These are phyloP conservation scores for Amesomyces nigricolor DNA, from an alignment of 2,329 filamentous ascomycete species.

Conservation along the genomic window DNA sequence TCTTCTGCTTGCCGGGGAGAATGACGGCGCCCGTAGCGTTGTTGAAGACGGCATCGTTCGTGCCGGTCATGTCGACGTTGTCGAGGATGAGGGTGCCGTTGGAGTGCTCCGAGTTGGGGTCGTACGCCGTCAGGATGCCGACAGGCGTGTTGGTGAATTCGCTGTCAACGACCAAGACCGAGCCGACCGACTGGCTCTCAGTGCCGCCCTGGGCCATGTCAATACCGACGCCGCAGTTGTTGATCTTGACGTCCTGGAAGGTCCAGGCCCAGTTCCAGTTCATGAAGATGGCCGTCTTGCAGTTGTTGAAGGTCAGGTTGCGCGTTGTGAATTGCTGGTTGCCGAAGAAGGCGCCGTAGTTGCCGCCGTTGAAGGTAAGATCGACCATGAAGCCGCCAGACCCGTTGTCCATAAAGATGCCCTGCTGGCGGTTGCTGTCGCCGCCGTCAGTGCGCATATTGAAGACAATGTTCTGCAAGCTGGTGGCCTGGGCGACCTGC, in stretches of 20 bases:
- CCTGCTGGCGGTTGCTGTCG: constrained; percentile 62
- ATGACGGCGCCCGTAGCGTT: constrained; percentile 52
- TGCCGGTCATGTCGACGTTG: constrained; percentile 78
- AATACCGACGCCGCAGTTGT: constrained; percentile 68
- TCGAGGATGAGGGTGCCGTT: constrained; percentile 81
- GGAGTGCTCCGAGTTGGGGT: constrained; percentile 54
- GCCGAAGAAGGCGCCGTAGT: constrained; percentile 71
- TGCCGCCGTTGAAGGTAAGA: constrained; percentile 76
- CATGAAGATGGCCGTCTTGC: constrained; percentile 78
- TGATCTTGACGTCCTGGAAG: constrained; percentile 69
- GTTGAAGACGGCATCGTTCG: constrained; percentile 60
- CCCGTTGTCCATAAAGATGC: constrained; percentile 80
- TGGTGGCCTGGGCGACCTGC: constrained; percentile 80
- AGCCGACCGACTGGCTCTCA: constrained; percentile 72
- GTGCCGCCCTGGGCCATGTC: constrained; percentile 66
- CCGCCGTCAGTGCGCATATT: constrained; percentile 66
- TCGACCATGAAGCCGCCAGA: constrained; percentile 81
- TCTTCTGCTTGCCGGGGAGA: constrained; percentile 62
- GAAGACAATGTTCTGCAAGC: constrained; percentile 74
- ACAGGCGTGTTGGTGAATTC: constrained; percentile 68
- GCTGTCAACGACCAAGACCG: constrained; percentile 77
- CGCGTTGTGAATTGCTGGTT: constrained; percentile 85
- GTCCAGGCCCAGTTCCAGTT: constrained; percentile 92
- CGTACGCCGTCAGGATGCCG: constrained; percentile 72
- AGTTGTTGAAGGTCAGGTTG: constrained; percentile 75